Conservation (phyloP, 2,329 filamentous ascomycete genomes). For the Cladorrhinum sp. region DNA sequence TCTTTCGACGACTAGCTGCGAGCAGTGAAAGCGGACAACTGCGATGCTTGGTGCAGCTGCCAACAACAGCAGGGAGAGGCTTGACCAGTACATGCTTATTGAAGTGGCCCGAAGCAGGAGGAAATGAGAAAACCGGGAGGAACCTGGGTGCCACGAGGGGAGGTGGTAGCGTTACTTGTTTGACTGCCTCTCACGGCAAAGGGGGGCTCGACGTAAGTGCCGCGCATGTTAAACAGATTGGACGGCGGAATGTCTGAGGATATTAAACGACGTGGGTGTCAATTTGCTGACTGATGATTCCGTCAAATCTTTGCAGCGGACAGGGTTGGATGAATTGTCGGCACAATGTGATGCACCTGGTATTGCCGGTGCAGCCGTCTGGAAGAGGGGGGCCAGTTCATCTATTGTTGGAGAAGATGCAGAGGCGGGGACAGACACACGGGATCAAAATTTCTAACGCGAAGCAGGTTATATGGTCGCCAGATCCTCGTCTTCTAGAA, state of each 20-base stretch:
- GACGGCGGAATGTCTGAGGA: background rate
- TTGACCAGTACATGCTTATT: background rate
- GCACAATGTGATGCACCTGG: background rate
- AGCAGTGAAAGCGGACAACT: constrained; percentile 16
- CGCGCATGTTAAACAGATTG: background rate
- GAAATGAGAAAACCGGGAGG: background rate
- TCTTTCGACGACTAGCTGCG: constrained; percentile 7
- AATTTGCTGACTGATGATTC: background rate
- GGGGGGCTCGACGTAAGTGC: background rate
- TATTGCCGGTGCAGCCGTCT: too few species aligned
- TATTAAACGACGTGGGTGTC: background rate
- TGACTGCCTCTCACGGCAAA: background rate
- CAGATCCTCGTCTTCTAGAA: background rate
- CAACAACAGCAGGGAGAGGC: constrained; percentile 1
- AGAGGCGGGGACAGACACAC: too few species aligned
- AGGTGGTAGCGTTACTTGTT: background rate
- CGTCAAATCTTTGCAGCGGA: background rate
- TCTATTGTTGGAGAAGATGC: background rate
- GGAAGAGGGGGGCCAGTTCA: background rate
- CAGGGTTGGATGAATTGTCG: background rate
- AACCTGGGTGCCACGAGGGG: background rate
- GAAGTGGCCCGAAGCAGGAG: background rate
- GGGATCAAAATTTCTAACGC: background rate
- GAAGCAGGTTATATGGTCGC: background rate
- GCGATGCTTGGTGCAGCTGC: constrained; percentile 4